Evolutionary conservation across 1,284 basidiomycete species (phyloP), one percentile per base, ranked within the genome.

Genomic region (Pisolithus thermaeus): DNA sequence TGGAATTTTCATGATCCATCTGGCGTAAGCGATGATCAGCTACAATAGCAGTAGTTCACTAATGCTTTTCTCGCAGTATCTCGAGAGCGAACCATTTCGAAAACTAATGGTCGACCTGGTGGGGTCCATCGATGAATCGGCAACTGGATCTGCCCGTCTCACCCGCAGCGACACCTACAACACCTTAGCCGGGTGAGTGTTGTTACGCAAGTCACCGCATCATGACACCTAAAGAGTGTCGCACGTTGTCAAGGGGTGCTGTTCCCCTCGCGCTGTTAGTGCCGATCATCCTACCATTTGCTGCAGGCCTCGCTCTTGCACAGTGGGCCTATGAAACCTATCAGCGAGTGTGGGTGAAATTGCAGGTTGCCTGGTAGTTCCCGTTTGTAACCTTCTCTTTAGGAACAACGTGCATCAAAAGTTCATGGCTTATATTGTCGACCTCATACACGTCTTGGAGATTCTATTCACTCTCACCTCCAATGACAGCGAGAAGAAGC

Each of bases 241-340:
- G 14, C 23, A 14, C 20, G 5, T 23, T n/a, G 18, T 22, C 23
- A 43, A n/a, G 16, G n/a, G 14, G 9, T 25, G 23, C 22, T 12
- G 14, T 16, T 23, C 20, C 32, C 32, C 12, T 32, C 32, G 2
- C 3, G 32, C 32, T 3, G 14, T 12, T 5, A 4, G 32, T 42
- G 40, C 23, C 23, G 14, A 42, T 25, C 3, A 42, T 16, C 6
- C 6, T 42, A 8, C 40, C 40, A 4, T 27, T 27, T 23, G 9
- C 8, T 4, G 23, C 40, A n/a, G 37, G 51, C 9, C 16, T 60
- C 18, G 60, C 61, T 5, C 38, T 62, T 7, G 62, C 56, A 7
- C 54, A 51, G 23, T 68, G 66, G 66, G 56, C 57, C 1, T 56
- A 58, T 30, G 55, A 61, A 16, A 54, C 61, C 3, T 68, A 68